These are phyloP conservation scores for Saururus chinensis DNA, from an alignment of 164 flowering plant species.

Conservation along the genomic window DNA sequence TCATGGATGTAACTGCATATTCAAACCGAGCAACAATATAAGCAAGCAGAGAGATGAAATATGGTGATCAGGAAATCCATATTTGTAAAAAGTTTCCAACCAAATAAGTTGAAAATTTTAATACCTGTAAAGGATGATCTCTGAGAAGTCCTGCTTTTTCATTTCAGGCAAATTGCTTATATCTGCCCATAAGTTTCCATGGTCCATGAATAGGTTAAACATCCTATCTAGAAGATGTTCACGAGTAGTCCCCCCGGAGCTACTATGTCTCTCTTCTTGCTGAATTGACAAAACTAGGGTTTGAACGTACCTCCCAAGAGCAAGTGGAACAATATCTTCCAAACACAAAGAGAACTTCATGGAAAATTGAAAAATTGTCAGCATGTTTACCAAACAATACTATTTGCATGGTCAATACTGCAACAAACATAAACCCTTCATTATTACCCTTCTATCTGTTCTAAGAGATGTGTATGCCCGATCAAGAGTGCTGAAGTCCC, in stretches of 20 bases:
- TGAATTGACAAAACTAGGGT: slow-evolving; percentile 47
- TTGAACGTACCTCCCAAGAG: slow-evolving; percentile 73
- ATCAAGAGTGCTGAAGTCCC: slow-evolving; percentile 72
- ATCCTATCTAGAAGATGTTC: slow-evolving; percentile 68
- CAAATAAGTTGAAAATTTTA: not conserved
- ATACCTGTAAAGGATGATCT: slow-evolving; percentile 67
- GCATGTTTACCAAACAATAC: not conserved
- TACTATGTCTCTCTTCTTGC: slow-evolving; percentile 28
- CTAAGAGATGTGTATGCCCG: slow-evolving; percentile 77
- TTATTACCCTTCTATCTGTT: slow-evolving; percentile 86
- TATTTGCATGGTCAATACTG: not conserved
- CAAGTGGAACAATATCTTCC: slow-evolving; percentile 94
- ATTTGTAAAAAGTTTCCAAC: not conserved
- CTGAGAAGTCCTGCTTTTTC: slow-evolving; percentile 56
- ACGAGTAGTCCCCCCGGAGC: slow-evolving; percentile 16
- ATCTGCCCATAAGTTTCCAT: slow-evolving; percentile 76
- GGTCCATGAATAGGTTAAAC: slow-evolving; percentile 80
- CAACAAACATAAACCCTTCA: not conserved
- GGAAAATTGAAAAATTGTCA: slow-evolving; percentile 7
- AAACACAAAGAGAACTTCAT: slow-evolving; percentile 87
- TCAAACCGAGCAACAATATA: slow-evolving; percentile 3
- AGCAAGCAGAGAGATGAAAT: not conserved
- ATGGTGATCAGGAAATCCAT: not conserved
- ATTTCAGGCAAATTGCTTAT: slow-evolving; percentile 70
- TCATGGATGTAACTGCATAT: slow-evolving; percentile 62